Evolutionary conservation across 768 basidiomycete genomes (phyloP).

Genomic region (Podaxis mareebaensis): DNA sequence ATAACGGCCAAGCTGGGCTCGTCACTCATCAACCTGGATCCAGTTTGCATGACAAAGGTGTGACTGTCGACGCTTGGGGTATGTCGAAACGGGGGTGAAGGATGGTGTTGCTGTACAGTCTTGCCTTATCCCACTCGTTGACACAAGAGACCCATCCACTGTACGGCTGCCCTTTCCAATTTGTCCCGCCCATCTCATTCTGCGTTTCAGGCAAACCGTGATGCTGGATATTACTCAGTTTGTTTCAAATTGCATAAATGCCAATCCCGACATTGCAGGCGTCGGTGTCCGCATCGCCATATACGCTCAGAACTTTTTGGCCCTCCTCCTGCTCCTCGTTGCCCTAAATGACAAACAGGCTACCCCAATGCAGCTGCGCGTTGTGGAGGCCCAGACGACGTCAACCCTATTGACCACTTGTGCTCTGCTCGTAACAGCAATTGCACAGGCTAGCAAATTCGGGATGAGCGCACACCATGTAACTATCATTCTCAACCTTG

Average conservation of each 20-base stretch:
- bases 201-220: too few species aligned
- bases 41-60: too few species aligned
- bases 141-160: too few species aligned
- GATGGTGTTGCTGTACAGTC: too few species aligned
- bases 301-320: conserved; percentile 27
- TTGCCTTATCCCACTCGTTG: too few species aligned
- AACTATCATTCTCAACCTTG: conserved; percentile 25
- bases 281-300: conserved; percentile 28
- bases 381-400: conserved; percentile 16
- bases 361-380: conserved; percentile 19
- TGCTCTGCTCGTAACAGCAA: conserved; percentile 26
- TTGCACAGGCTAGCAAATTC: conserved; percentile 21
- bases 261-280: conserved; percentile 19
- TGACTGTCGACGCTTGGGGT: too few species aligned
- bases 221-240: neutral
- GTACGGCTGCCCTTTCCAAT: too few species aligned
- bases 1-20: too few species aligned
- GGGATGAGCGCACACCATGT: conserved; percentile 23
- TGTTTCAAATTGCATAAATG: neutral
- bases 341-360: conserved; percentile 24
- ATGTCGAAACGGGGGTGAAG: too few species aligned
- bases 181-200: too few species aligned
- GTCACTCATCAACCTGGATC: too few species aligned
- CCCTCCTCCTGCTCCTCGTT: conserved; percentile 23
- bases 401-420: conserved; percentile 26